phyloP scores from a whole-genome alignment of 83 land plant genomes.

The Thuja plicata region DNA sequence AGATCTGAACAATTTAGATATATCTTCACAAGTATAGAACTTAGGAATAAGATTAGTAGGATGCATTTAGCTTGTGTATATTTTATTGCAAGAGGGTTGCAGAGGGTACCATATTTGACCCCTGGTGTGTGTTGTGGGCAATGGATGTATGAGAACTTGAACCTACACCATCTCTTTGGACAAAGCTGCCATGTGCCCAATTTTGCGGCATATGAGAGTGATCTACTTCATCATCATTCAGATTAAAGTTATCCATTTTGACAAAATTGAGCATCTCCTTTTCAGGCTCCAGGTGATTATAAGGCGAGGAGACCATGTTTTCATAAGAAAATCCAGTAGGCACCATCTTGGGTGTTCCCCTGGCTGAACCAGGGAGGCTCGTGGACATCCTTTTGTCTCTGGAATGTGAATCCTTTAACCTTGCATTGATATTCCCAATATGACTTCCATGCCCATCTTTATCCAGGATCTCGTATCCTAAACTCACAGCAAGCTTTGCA shows the following conservation, averaged over 20 bases:
- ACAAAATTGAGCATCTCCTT: constrained; percentile 20
- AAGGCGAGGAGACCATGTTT: neutral
- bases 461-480: constrained; percentile 69
- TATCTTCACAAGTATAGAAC: too few species aligned
- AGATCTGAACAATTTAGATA: too few species aligned
- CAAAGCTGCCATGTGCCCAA: neutral
- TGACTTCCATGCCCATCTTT: constrained; percentile 42
- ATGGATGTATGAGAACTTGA: neutral
- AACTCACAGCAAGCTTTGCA: constrained; percentile 45
- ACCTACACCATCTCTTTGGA: neutral
- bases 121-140: neutral
- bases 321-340: neutral
- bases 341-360: constrained; percentile 29
- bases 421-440: constrained; percentile 4
- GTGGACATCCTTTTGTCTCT: constrained; percentile 22
- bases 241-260: constrained; percentile 51
- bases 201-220: neutral
- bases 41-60: neutral
- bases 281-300: neutral
- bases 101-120: neutral
- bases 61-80: neutral
- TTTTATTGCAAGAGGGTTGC: neutral
- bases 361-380: constrained; percentile 37
- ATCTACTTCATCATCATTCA: constrained; percentile 30
- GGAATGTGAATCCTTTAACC: neutral